Evolutionary conservation across 805 yeast genomes (phyloP), one percentile per base, ranked within the genome.

Genomic region (Yamadazyma nakazawae): DNA sequence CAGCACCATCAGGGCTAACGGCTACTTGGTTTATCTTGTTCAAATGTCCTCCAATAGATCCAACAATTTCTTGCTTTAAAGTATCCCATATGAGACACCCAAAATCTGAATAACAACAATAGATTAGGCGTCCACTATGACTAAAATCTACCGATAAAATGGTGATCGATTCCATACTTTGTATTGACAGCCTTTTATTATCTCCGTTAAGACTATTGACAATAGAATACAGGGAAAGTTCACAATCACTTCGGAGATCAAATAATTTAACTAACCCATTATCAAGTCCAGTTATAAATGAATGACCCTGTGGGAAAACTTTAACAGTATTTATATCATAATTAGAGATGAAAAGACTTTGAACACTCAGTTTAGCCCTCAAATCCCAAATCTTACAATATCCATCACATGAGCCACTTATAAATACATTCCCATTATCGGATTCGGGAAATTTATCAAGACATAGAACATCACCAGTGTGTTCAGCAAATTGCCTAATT

Each of bases 21-120:
- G 72, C 68, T 2, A 90, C 84, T 54, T 80, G 80, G 42, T 82
- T 80, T 9, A 86, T 76, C 40, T 83, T 72, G 51, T 79, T 80
- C 10, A 67, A 58, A 55, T 87, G 94, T 17, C 52, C 55, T 25
- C 81, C 82, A 43, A 88, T 59, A 16, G 76, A 70, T 0, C 88
- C 90, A 6, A 88, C 79, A 13, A 85, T 66, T 46, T 79, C 81
- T 12, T 80, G 81, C 47, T 78, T 80, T 14, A 90, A 66, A 1
- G 79, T 67, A 61, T 90, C 97, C 94, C 96, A 87, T 2, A 85
- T 74, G 16, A 84, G 66, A 54, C 92, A 83, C 1, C 87, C 85
- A 45, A 78, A 75, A 47, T 89, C 94, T 0, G 89, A 80, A 60
- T 87, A 87, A 43, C 92, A 84, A 1, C 82, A 76, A 61, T 84